Evolutionary conservation across 1,284 basidiomycete species (phyloP).

Genomic region (Microstroma glucosiphilum): DNA sequence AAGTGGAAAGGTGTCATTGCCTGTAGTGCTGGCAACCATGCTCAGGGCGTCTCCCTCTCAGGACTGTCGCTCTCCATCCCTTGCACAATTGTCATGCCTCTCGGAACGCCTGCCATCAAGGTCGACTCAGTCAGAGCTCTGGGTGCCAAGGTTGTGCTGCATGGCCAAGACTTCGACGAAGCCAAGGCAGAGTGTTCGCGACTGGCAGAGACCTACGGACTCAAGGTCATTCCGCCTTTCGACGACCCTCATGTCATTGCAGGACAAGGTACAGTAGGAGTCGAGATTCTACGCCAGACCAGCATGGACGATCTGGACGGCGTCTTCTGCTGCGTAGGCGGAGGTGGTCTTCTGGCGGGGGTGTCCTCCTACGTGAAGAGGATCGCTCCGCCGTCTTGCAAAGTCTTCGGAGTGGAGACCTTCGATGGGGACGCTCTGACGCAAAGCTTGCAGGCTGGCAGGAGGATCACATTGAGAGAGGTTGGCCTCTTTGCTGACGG

Average conservation of each 20-base stretch:
- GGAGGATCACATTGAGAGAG: conserved; percentile 74
- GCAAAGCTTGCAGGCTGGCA: conserved; percentile 60
- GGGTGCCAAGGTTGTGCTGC: conserved; percentile 87
- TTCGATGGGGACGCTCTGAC: conserved; percentile 90
- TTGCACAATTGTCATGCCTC: conserved; percentile 97
- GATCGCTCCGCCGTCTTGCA: conserved; percentile 75
- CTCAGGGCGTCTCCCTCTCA: conserved; percentile 94
- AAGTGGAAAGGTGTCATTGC: conserved; percentile 96
- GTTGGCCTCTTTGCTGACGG: conserved; percentile 96
- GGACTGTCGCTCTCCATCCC: conserved; percentile 79
- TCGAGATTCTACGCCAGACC: conserved; percentile 64
- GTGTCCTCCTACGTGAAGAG: conserved; percentile 88
- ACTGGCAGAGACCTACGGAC: conserved; percentile 67
- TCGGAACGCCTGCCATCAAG: conserved; percentile 92
- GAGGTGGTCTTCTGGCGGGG: conserved; percentile 84
- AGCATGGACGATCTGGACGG: conserved; percentile 61
- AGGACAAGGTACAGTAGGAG: conserved; percentile 88
- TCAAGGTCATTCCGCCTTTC: conserved; percentile 92
- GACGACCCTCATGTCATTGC: conserved; percentile 96
- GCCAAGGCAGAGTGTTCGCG: conserved; percentile 90
- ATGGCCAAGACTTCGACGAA: conserved; percentile 90
- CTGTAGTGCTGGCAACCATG: conserved; percentile 97
- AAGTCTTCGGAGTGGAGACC: conserved; percentile 89
- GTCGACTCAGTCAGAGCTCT: conserved; percentile 85
- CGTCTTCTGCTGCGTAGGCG: conserved; percentile 85